Percentiles rank a stretch among this genome's conserved stretches.
phyloP scores from a whole-genome alignment of 768 basidiomycete genomes.

The Leccinum barrowsii region DNA sequence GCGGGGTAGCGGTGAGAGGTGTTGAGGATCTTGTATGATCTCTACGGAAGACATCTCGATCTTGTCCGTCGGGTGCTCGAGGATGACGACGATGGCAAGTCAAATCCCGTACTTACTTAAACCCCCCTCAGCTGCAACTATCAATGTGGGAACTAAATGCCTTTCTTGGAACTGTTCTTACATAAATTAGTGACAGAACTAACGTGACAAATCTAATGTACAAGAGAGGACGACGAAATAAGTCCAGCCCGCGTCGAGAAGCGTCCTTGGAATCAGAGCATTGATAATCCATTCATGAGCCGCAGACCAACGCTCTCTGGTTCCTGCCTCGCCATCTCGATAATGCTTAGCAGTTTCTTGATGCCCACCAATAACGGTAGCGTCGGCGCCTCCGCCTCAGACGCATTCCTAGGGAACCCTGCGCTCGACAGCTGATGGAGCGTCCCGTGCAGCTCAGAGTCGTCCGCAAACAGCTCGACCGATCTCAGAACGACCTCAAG shows the following conservation, averaged over 20 bases:
- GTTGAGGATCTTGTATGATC: constrained; percentile 39
- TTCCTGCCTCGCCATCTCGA: constrained; percentile 98
- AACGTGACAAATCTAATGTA: neutral
- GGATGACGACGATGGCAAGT: neutral
- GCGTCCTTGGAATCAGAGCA: constrained; percentile 31
- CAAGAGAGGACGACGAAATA: constrained; percentile 4
- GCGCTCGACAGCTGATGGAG: constrained; percentile 69
- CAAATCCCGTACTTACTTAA: neutral
- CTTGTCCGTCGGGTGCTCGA: neutral
- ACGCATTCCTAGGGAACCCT: constrained; percentile 51
- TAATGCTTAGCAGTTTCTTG: constrained; percentile 85
- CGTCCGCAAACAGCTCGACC: constrained; percentile 65
- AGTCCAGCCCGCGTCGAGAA: neutral
- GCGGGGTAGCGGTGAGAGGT: constrained; percentile 51
- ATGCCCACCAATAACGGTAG: constrained; percentile 76
- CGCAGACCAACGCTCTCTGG: constrained; percentile 77
- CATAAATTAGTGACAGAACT: neutral
- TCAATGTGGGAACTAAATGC: constrained; percentile 23
- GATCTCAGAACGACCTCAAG: constrained; percentile 78
- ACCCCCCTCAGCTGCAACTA: constrained; percentile 6
- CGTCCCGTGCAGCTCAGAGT: constrained; percentile 52
- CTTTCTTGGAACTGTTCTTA: constrained; percentile 11
- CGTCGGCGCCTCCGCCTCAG: constrained; percentile 40
- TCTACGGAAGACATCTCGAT: constrained; percentile 27
- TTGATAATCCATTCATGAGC: constrained; percentile 50